phyloP scores from a whole-genome alignment of 306 rosid species.

The Hippophae tibetana region DNA sequence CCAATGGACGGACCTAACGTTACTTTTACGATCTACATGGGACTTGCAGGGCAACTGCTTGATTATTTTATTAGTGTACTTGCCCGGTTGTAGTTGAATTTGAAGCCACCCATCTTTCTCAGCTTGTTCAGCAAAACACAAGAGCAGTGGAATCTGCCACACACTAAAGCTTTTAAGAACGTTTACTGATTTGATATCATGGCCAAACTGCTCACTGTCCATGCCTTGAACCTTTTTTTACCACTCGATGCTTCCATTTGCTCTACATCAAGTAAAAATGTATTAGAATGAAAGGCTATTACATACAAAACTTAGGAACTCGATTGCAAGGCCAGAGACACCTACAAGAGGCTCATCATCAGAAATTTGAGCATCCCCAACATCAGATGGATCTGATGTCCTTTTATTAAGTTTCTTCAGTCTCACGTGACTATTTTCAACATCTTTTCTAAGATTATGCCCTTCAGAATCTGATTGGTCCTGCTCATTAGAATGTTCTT shows the following conservation, averaged over 20 bases:
- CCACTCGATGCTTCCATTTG: constrained; percentile 62
- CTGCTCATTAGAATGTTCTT: constrained; percentile 30
- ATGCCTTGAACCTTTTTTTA: constrained; percentile 36
- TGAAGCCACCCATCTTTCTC: constrained; percentile 26
- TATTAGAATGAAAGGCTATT: background rate
- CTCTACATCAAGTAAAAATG: constrained; percentile 37
- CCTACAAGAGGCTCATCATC: constrained; percentile 91
- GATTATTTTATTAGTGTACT: constrained; percentile 28
- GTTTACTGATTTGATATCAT: constrained; percentile 4
- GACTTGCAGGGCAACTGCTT: constrained; percentile 24
- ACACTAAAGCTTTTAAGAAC: constrained; percentile 17
- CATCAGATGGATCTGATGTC: constrained; percentile 24
- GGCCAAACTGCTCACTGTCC: constrained; percentile 20
- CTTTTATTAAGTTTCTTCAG: constrained; percentile 23
- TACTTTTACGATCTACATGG: constrained; percentile 39
- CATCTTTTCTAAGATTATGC: constrained; percentile 27
- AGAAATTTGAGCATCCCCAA: constrained; percentile 42
- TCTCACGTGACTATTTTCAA: constrained; percentile 26
- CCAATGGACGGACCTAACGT: constrained; percentile 34
- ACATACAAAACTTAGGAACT: background rate
- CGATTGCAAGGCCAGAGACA: constrained; percentile 14
- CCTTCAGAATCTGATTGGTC: constrained; percentile 32
- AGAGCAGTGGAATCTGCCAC: constrained; percentile 22
- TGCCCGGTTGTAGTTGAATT: constrained; percentile 4
- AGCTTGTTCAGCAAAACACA: constrained; percentile 12